Evolutionary conservation across 257 asterid genomes (phyloP).

Genomic region (Ajuga chamaepitys): DNA sequence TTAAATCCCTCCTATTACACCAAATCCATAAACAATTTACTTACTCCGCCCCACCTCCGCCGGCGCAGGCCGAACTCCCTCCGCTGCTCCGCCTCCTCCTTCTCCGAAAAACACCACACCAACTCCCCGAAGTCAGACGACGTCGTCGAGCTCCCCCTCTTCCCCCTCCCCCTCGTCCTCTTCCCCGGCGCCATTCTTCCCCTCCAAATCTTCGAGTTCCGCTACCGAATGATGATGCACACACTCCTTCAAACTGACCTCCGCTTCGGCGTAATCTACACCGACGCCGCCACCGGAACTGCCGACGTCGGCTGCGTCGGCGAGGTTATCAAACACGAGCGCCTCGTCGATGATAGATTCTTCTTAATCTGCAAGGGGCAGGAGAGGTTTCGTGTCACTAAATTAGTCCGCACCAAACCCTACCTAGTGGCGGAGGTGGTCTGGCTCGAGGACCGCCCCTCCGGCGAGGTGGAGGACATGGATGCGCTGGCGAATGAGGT

Average conservation of each 20-base stretch:
- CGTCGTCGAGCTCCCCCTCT: slow-evolving; percentile 82
- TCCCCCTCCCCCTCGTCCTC: slow-evolving; percentile 89
- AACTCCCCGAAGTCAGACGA: slow-evolving; percentile 60
- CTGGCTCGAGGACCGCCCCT: slow-evolving; percentile 97
- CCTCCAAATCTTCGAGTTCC: slow-evolving; percentile 89
- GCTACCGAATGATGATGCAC: slow-evolving; percentile 98
- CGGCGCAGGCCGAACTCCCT: slow-evolving; percentile 35
- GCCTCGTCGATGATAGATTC: slow-evolving; percentile 88
- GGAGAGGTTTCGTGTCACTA: slow-evolving; percentile 82
- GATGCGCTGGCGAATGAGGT: slow-evolving; percentile 64
- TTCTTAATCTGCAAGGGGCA: slow-evolving; percentile 91
- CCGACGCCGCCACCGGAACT: slow-evolving; percentile 75
- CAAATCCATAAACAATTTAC: slow-evolving; percentile 20
- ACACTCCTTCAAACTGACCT: slow-evolving; percentile 94
- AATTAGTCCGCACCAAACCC: slow-evolving; percentile 71
- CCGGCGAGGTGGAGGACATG: slow-evolving; percentile 64
- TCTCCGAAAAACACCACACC: slow-evolving; percentile 72
- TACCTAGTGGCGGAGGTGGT: slow-evolving; percentile 84
- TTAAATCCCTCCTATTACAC: slow-evolving; percentile 25
- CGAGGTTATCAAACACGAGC: slow-evolving; percentile 85
- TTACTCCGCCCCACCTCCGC: slow-evolving; percentile 20
- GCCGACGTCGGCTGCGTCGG: slow-evolving; percentile 98
- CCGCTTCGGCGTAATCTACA: slow-evolving; percentile 91
- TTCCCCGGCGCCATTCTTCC: slow-evolving; percentile 94
- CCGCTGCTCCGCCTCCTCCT: slow-evolving; percentile 82